Base-by-base conservation (phyloP, 345 rosid genomes). In the Erysimum cheiranthoides region DNA sequence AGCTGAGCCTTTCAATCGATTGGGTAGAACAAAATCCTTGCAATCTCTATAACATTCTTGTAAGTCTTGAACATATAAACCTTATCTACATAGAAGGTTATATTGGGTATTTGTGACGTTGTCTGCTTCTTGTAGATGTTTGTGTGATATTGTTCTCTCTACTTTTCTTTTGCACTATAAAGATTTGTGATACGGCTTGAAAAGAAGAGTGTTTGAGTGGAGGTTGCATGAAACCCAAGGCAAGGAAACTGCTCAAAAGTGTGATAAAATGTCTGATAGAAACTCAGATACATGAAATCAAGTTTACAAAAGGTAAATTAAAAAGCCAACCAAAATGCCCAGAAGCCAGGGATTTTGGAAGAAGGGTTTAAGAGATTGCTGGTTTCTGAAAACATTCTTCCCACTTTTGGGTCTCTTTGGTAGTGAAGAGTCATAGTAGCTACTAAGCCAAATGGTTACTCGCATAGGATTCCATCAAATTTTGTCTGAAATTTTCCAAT, bases 401-500 rank as follows among this genome's bases (percentile, higher is more conserved):
- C 46, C 42, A 34, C 57, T 42, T 42, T 10, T 42, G 45, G 34
- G 65, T 56, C 13, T 42, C 69, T 14, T 65, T 30, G 58, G 54
- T 9, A 60, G 6, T 71, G 45, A 71, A 14, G 16, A 46, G 18
- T 34, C 46, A 1, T 36, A 25, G 54, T 59, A 60, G 28, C 50
- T 59, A 12, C 6, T 4, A 53, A 25, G 32, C 59, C 7, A 58
- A n/a, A 66, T 58, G 31, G 54, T 66, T 21, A 56, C 58, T 46
- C 73, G 82, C 86, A 85, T 83, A 32, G 74, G 83, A 69, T 80
- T 80, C 66, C 91, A 80, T 68, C 82, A 86, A 96, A 82, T 86
- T 70, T 88, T 88, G 70, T 86, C 92, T 64, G 86, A 40, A 86
- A 76, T 85, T 89, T 78, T 79, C 83, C 60, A 83, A 85, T 83